These are phyloP conservation scores for Dissophora globulifera DNA, from an alignment of 192 early-diverging fungal genomes.

Conservation along the genomic window DNA sequence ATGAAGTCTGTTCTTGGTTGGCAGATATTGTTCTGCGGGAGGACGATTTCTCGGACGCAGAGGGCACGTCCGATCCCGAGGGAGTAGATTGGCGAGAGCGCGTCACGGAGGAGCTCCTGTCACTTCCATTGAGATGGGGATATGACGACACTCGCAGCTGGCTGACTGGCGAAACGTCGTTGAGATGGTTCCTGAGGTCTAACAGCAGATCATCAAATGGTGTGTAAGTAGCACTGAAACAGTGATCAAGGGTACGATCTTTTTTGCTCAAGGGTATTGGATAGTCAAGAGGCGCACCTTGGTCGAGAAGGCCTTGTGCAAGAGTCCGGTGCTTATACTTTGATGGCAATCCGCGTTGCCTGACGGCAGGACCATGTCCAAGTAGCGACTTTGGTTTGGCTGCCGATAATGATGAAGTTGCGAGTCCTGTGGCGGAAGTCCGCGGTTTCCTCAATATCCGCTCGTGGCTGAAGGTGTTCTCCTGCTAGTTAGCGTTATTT, in stretches of 20 bases:
- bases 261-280: not conserved
- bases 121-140: not conserved
- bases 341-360: not conserved
- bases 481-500: not conserved
- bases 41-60: not conserved
- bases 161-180: slow-evolving; percentile 18
- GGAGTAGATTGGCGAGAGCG: too few species aligned
- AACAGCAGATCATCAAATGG: not conserved
- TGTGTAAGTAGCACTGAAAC: not conserved
- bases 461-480: not conserved
- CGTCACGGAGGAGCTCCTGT: not conserved
- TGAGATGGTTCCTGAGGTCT: slow-evolving; percentile 21
- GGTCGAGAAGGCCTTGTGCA: slow-evolving; percentile 15
- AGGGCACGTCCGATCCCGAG: not conserved
- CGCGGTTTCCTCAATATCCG: slow-evolving; percentile 10
- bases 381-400: slow-evolving; percentile 20
- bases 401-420: not conserved
- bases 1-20: not conserved
- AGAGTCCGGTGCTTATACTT: not conserved
- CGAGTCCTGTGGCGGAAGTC: not conserved
- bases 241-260: not conserved
- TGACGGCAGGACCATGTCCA: slow-evolving; percentile 19
- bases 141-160: not conserved
- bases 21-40: not conserved
- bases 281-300: slow-evolving; percentile 7